phyloP scores from a whole-genome alignment of 495 filamentous ascomycete species.

The Xylaria grammica region DNA sequence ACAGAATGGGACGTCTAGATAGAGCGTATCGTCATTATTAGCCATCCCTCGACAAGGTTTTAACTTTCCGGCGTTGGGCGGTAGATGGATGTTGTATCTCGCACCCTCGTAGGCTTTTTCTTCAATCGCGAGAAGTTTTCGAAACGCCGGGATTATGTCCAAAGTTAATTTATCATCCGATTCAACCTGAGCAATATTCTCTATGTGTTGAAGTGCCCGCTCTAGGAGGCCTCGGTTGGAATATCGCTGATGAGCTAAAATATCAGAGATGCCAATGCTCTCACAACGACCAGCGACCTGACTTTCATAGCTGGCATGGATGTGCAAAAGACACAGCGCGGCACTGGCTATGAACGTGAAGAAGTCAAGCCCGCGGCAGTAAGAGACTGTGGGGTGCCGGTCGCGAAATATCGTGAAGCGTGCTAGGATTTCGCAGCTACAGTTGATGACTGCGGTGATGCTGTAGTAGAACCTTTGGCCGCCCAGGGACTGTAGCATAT shows the following conservation, averaged over 20 bases:
- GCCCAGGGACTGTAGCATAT: conserved; percentile 32
- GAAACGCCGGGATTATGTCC: conserved; percentile 17
- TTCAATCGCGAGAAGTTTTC: conserved; percentile 29
- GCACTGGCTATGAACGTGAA: conserved; percentile 43
- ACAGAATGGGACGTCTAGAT: conserved; percentile 25
- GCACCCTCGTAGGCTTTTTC: conserved; percentile 25
- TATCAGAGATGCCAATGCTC: conserved; percentile 27
- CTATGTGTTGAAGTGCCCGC: conserved; percentile 44
- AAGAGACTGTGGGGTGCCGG: conserved; percentile 27
- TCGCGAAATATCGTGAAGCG: conserved; percentile 44
- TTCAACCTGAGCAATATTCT: conserved; percentile 28
- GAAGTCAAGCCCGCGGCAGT: conserved; percentile 48
- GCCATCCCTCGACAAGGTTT: not conserved
- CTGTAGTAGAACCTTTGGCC: conserved; percentile 39
- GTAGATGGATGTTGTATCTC: not conserved
- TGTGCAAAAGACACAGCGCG: conserved; percentile 41
- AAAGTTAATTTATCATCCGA: not conserved
- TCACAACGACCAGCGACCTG: not conserved
- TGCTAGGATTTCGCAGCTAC: conserved; percentile 44
- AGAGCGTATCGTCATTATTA: conserved; percentile 12
- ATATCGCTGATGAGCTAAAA: conserved; percentile 46
- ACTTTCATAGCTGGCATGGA: conserved; percentile 34
- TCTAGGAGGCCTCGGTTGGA: conserved; percentile 54
- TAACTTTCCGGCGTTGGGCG: not conserved
- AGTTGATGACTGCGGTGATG: conserved; percentile 43